These are phyloP conservation scores for Apiospora saccharicola DNA, from an alignment of 2,329 filamentous ascomycete genomes.

Conservation along the genomic window DNA sequence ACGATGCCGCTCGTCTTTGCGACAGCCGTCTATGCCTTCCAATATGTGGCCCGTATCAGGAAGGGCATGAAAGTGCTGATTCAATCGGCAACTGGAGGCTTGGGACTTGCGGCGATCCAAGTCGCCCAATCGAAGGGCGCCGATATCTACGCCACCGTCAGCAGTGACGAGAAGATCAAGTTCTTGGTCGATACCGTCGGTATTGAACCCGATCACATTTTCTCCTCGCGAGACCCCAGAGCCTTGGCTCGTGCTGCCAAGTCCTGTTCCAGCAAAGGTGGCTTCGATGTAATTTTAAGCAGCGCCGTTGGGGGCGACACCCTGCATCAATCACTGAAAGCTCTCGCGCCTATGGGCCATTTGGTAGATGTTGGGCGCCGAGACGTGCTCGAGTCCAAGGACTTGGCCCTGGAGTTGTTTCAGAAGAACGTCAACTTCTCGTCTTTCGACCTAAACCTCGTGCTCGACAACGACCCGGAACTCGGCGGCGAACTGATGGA, in stretches of 20 bases:
- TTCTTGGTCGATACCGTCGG: slow-evolving; percentile 44
- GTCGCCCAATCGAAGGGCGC: slow-evolving; percentile 48
- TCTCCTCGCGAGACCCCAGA: slow-evolving; percentile 47
- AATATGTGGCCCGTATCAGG: slow-evolving; percentile 34
- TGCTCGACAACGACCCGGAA: slow-evolving; percentile 19
- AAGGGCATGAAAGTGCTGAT: slow-evolving; percentile 29
- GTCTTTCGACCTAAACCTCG: slow-evolving; percentile 27
- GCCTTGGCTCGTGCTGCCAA: slow-evolving; percentile 43
- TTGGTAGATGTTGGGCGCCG: slow-evolving; percentile 29
- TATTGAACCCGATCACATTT: slow-evolving; percentile 46
- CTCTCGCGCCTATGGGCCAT: slow-evolving; percentile 26
- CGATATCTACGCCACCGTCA: slow-evolving; percentile 52
- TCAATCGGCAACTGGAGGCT: slow-evolving; percentile 51
- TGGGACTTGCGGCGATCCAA: slow-evolving; percentile 53
- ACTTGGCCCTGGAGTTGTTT: slow-evolving; percentile 29
- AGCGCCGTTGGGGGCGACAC: slow-evolving; percentile 41
- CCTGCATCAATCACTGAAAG: slow-evolving; percentile 27
- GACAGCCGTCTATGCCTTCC: slow-evolving; percentile 40
- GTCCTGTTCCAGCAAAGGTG: slow-evolving; percentile 40
- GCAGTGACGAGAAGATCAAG: slow-evolving; percentile 44
- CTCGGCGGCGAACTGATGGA: slow-evolving; percentile 31
- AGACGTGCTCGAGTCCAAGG: slow-evolving; percentile 29
- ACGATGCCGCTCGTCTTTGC: slow-evolving; percentile 37
- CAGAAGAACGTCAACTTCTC: slow-evolving; percentile 31
- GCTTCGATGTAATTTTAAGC: slow-evolving; percentile 55